Evolutionary conservation across 805 yeast species (phyloP), one percentile per base, ranked within the genome.

Genomic region (Lachancea waltii): DNA sequence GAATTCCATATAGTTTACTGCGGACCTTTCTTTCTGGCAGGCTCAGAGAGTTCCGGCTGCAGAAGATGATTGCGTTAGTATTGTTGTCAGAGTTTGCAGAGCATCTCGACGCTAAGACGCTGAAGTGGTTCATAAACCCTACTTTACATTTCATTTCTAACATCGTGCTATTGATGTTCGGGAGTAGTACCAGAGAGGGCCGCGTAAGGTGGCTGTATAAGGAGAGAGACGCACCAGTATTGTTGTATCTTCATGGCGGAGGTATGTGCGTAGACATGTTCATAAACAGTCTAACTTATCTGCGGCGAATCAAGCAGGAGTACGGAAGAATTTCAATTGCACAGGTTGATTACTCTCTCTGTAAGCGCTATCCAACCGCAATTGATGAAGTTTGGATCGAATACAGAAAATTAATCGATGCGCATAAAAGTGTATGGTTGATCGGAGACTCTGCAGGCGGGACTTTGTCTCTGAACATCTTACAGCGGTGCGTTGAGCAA

Each of bases 361-460:
- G 37, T 27, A 21, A 22, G 20, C 36, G 36, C 7, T 38, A 32
- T 17, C 42, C 42, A n/a, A 43, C 45, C 2, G 43, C 44, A 7
- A 19, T 42, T 1, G 34, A 28, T 1, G 38, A 36, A 3, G 41
- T 30, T 7, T 18, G 41, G 22, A 16, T n/a, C 14, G 41, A 34
- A 14, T 40, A 48, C 36, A 16, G 46, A 2, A 31, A 20, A 3
- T 13, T 38, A 1, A 40, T 36, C 3, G 10, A 34, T 9, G 38
- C 36, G 5, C 44, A 48, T 32, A 23, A 44, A 11, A 41, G 44
- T n/a, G 42, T 51, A 4, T 27, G 27, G 8, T 13, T 52, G 14
- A 25, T 53, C 29, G 60, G 60, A n/a, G 60, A 54, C 20, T 54
- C 60, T 3, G 51, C 55, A 4, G 60, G 60, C 14, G 60, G 55